phyloP scores from a whole-genome alignment of 768 basidiomycete genomes.

The Auriscalpium vulgare region DNA sequence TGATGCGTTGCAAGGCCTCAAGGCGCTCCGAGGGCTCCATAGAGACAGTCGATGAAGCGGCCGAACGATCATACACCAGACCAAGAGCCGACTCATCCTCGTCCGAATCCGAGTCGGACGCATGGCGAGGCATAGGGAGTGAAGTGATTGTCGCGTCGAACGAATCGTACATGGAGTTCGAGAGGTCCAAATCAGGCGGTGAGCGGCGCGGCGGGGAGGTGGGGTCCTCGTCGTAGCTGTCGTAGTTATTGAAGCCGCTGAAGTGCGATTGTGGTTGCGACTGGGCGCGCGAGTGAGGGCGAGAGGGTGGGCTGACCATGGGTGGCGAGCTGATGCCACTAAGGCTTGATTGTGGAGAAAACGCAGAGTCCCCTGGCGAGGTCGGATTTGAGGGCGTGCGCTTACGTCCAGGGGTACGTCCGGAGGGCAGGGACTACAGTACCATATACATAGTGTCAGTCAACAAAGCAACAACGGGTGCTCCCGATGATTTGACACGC shows the following conservation, averaged over 20 bases:
- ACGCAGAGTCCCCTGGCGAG: constrained; percentile 17
- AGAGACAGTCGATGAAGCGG: constrained; percentile 56
- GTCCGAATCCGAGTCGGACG: constrained; percentile 34
- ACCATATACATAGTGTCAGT: background rate
- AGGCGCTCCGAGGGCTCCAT: constrained; percentile 66
- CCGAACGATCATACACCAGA: constrained; percentile 52
- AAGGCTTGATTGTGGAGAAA: constrained; percentile 34
- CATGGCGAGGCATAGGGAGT: constrained; percentile 46
- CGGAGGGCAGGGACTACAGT: constrained; percentile 24
- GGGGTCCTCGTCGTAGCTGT: constrained; percentile 31
- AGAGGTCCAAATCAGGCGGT: constrained; percentile 34
- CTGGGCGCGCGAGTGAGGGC: constrained; percentile 59
- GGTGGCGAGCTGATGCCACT: constrained; percentile 32
- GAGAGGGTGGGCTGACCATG: constrained; percentile 32
- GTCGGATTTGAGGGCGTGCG: constrained; percentile 72
- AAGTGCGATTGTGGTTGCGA: constrained; percentile 38
- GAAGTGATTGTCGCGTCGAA: constrained; percentile 44
- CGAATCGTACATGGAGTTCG: constrained; percentile 26
- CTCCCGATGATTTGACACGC: constrained; percentile 12
- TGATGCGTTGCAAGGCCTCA: constrained; percentile 65
- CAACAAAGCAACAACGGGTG: background rate
- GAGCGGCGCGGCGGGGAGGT: constrained; percentile 28
- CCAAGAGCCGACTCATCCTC: constrained; percentile 45
- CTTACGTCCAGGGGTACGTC: constrained; percentile 35
- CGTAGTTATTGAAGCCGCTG: constrained; percentile 34